Percentiles rank a stretch among this genome's conserved stretches.
These are phyloP conservation scores for Trichoderma sp. DNA, from an alignment of 2,329 filamentous ascomycete species.

Conservation along the genomic window DNA sequence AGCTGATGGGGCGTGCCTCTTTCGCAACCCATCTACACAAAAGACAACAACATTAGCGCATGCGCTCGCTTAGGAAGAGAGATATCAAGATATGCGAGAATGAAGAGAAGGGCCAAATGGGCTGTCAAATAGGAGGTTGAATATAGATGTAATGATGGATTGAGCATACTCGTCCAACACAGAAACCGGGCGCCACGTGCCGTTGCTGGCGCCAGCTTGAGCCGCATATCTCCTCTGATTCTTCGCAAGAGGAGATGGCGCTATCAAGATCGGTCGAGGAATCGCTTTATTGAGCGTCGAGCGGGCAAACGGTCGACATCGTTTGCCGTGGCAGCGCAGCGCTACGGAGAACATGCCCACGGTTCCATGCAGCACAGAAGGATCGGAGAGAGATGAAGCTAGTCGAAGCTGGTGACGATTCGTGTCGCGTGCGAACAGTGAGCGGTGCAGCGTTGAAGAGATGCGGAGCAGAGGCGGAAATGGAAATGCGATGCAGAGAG, in stretches of 20 bases:
- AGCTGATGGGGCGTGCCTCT: constrained; percentile 90
- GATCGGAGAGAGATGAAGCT: neutral
- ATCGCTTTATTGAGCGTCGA: constrained; percentile 10
- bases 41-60: constrained; percentile 7
- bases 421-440: neutral
- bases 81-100: neutral
- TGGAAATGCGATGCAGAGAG: neutral
- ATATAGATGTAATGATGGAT: neutral
- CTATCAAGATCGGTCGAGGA: neutral
- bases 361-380: constrained; percentile 35
- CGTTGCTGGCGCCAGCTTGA: constrained; percentile 28
- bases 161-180: constrained; percentile 60
- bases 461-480: neutral
- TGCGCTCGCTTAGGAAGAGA: neutral
- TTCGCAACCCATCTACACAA: constrained; percentile 78
- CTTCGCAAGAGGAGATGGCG: neutral
- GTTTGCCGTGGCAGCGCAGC: constrained; percentile 45
- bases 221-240: constrained; percentile 25
- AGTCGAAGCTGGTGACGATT: neutral
- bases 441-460: neutral
- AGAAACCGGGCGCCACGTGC: constrained; percentile 61
- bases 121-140: neutral
- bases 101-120: neutral
- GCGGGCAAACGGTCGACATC: constrained; percentile 34
- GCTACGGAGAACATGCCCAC: constrained; percentile 45